Conservation (phyloP, 192 early-diverging fungal genomes). For the Gamsiella multidivaricata region DNA sequence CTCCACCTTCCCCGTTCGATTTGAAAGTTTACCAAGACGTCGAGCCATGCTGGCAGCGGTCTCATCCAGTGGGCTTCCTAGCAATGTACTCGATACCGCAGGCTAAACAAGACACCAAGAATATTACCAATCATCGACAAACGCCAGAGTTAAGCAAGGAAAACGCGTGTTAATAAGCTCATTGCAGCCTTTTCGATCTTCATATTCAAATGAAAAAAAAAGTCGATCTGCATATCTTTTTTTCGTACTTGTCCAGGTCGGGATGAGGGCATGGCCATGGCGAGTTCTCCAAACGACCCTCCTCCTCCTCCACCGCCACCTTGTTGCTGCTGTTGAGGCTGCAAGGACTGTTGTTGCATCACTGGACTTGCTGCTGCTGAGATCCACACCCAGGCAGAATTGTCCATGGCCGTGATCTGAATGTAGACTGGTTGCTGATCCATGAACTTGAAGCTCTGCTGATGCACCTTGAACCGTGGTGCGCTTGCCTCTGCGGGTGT, state of each 20-base stretch:
- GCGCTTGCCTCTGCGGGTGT: background rate
- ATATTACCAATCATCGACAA: no score
- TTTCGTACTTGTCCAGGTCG: constrained; percentile 28
- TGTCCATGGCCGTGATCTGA: constrained; percentile 30
- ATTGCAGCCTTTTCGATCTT: no score
- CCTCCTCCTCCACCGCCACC: background rate
- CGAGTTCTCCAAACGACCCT: constrained; percentile 41
- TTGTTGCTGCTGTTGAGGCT: background rate
- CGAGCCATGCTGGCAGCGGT: constrained; percentile 31
- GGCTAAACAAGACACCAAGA: no score
- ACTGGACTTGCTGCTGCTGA: constrained; percentile 22
- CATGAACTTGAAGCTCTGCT: constrained; percentile 40
- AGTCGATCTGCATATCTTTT: background rate
- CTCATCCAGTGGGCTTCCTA: constrained; percentile 32
- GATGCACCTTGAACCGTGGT: constrained; percentile 20
- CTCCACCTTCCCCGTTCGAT: no score
- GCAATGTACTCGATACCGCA: constrained; percentile 21
- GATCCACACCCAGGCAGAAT: constrained; percentile 36
- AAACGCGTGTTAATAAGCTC: no score
- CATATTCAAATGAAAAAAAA: background rate
- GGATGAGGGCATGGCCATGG: constrained; percentile 35
- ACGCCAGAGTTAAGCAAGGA: no score
- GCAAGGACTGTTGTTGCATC: constrained; percentile 5
- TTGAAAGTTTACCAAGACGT: constrained; percentile 43
- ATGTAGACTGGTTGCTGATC: constrained; percentile 38